A percentile compares a stretch with the other conserved stretches of the same genome.
These are phyloP conservation scores for Gryganskiella cystojenkinii DNA, from an alignment of 192 early-diverging fungal genomes.

Conservation along the genomic window DNA sequence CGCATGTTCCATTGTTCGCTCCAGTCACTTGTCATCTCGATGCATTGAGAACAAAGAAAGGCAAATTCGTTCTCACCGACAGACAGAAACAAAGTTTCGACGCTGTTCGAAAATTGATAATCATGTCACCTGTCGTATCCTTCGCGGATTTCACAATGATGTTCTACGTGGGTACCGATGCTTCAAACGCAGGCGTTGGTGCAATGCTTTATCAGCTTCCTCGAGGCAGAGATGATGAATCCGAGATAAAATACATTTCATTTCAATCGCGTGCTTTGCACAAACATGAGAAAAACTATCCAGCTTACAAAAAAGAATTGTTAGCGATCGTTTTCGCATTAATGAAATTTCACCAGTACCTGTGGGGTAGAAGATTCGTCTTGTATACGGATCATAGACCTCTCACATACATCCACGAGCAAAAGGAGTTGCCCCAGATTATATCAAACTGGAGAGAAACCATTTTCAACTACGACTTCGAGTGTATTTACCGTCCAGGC, in stretches of 20 bases:
- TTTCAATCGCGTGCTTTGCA: constrained; percentile 21
- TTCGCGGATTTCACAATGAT: constrained; percentile 14
- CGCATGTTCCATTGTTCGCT: constrained; percentile 6
- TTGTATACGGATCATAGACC: constrained; percentile 48
- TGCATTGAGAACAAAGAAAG: background rate
- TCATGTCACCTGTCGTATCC: constrained; percentile 4
- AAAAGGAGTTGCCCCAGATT: constrained; percentile 23
- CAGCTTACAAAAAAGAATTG: constrained; percentile 40
- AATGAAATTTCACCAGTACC: constrained; percentile 37
- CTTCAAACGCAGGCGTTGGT: constrained; percentile 40
- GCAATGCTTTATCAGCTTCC: constrained; percentile 34
- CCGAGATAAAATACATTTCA: constrained; percentile 13
- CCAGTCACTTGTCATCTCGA: constrained; percentile 22
- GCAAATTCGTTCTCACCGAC: background rate
- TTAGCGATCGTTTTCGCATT: constrained; percentile 24
- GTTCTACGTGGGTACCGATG: constrained; percentile 43
- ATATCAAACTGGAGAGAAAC: constrained; percentile 42
- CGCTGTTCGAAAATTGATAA: too few species aligned
- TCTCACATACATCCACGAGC: constrained; percentile 37
- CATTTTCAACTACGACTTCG: constrained; percentile 32
- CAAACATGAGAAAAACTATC: constrained; percentile 19
- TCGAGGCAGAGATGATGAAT: background rate
- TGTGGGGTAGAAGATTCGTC: constrained; percentile 33
- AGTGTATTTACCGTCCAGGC: constrained; percentile 26
- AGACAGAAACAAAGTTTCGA: background rate